phyloP scores from a whole-genome alignment of 768 basidiomycete genomes.

The Tylopilus rubrobrunneus region DNA sequence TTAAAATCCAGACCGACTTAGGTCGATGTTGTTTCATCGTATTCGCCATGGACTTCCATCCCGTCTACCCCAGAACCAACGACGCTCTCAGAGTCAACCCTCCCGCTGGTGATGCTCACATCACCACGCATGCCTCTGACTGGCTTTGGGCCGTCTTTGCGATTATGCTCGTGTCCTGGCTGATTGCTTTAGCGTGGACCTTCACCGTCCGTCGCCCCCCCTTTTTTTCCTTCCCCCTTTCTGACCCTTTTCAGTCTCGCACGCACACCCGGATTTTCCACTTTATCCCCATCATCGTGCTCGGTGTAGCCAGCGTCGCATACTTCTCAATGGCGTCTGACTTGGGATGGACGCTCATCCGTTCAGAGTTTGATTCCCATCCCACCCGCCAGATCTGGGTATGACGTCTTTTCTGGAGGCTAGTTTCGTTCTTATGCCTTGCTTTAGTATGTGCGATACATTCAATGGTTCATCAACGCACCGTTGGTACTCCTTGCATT shows the following conservation, averaged over 20 bases:
- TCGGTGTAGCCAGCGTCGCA: conserved; percentile 42
- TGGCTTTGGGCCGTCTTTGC: conserved; percentile 56
- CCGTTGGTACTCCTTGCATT: conserved; percentile 47
- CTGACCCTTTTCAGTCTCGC: conserved; percentile 23
- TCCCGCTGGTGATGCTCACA: conserved; percentile 34
- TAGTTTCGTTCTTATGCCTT: not conserved
- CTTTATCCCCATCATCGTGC: conserved; percentile 44
- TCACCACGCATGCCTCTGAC: conserved; percentile 44
- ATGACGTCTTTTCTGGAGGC: conserved; percentile 1
- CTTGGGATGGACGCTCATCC: conserved; percentile 45
- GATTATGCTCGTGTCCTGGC: conserved; percentile 42
- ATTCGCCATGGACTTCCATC: conserved; percentile 19
- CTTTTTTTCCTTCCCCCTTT: not conserved
- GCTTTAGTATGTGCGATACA: conserved; percentile 48
- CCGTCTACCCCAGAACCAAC: conserved; percentile 19
- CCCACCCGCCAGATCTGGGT: conserved; percentile 43
- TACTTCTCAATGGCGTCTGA: conserved; percentile 58
- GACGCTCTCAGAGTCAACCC: conserved; percentile 35
- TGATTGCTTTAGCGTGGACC: conserved; percentile 36
- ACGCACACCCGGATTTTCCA: conserved; percentile 46
- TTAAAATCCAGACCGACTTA: conserved; percentile 1
- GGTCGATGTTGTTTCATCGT: not conserved
- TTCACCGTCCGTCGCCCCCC: conserved; percentile 20
- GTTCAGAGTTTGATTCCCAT: conserved; percentile 31
- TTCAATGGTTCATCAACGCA: conserved; percentile 55